Percentiles rank a stretch among this genome's conserved stretches.
Evolutionary conservation across 2,329 filamentous ascomycete species (phyloP).

Genomic region (Colletotrichum sp.): DNA sequence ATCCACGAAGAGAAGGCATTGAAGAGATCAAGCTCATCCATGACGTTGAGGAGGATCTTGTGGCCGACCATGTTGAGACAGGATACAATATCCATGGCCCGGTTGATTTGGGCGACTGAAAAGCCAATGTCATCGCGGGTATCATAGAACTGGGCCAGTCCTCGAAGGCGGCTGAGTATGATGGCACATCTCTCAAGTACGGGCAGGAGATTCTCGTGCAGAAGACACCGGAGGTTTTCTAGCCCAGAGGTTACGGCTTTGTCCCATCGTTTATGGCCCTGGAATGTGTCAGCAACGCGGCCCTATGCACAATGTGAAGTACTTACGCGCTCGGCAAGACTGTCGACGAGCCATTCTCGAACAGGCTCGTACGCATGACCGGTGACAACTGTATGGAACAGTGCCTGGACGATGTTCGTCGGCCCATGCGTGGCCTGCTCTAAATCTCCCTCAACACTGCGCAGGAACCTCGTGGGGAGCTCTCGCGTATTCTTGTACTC

Average conservation of each 20-base stretch:
- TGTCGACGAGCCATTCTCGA: conserved; percentile 88
- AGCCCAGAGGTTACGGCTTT: conserved; percentile 82
- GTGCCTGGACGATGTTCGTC: conserved; percentile 70
- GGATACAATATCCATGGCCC: conserved; percentile 72
- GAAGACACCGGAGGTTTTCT: conserved; percentile 75
- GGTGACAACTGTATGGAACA: conserved; percentile 86
- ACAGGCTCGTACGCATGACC: conserved; percentile 79
- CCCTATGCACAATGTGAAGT: neutral
- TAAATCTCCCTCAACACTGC: conserved; percentile 78
- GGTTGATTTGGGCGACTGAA: conserved; percentile 65
- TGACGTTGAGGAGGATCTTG: conserved; percentile 72
- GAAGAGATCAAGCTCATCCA: conserved; percentile 82
- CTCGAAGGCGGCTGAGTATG: conserved; percentile 81
- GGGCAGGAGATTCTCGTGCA: conserved; percentile 89
- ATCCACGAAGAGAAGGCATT: conserved; percentile 83
- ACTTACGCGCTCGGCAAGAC: conserved; percentile 77
- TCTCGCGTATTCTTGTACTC: conserved; percentile 87
- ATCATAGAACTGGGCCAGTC: conserved; percentile 82
- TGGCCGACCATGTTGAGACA: conserved; percentile 79
- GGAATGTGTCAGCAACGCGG: conserved; percentile 18
- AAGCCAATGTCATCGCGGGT: conserved; percentile 71
- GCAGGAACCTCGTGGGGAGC: conserved; percentile 78
- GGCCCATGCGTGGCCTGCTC: conserved; percentile 63
- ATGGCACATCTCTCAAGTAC: conserved; percentile 84
- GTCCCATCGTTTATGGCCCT: conserved; percentile 96